Evolutionary conservation across 305 asterid species (phyloP).

Genomic region (Lippia alba): DNA sequence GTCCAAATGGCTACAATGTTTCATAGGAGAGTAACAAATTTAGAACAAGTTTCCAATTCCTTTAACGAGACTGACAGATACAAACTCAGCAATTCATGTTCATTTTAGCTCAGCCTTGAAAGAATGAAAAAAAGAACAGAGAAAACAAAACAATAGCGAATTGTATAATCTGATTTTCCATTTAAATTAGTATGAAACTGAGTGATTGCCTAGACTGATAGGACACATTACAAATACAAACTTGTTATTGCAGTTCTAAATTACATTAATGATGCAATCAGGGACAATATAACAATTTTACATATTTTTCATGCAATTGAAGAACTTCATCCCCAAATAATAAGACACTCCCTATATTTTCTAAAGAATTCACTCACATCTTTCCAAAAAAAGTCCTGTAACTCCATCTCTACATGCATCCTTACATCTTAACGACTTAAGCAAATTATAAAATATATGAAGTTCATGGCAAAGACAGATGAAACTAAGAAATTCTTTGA

Average conservation of each 20-base stretch:
- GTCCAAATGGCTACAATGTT: too few relatives aligned
- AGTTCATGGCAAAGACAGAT: not conserved
- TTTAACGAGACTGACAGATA: too few relatives aligned
- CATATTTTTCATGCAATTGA: not conserved
- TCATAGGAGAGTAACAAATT: too few relatives aligned
- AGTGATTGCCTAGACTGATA: slow-evolving; percentile 79
- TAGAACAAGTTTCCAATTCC: too few relatives aligned
- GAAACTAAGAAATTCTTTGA: not conserved
- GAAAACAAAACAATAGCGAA: not conserved
- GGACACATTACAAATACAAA: slow-evolving; percentile 19
- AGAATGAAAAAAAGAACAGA: not conserved
- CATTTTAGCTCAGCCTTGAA: not conserved
- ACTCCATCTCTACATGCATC: too few relatives aligned
- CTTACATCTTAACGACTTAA: not conserved
- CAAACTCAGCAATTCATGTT: not conserved
- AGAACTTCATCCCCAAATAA: too few relatives aligned
- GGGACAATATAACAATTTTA: too few relatives aligned
- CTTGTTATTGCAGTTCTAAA: slow-evolving; percentile 1
- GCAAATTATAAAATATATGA: not conserved
- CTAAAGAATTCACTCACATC: too few relatives aligned
- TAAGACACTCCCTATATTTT: too few relatives aligned
- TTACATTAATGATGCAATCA: slow-evolving; percentile 14
- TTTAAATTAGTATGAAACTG: slow-evolving; percentile 57
- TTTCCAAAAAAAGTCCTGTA: too few relatives aligned
- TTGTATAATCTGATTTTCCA: not conserved